Conservation (phyloP, 176 grass and related monocot species). For the Avena sativa region DNA sequence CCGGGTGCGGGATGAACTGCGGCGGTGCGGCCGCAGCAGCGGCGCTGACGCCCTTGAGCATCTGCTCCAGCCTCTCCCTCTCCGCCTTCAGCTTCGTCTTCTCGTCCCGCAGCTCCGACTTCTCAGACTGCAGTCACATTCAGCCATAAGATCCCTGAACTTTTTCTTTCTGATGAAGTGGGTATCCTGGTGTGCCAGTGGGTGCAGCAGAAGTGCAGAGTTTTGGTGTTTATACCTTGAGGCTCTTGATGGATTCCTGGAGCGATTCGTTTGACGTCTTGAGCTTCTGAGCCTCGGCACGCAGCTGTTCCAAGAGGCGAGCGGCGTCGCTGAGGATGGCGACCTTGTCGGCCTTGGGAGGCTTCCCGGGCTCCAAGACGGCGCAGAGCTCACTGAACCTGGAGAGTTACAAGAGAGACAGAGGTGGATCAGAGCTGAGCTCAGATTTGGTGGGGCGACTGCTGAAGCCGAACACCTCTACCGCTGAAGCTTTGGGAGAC, state of each 20-base stretch:
- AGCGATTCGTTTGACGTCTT: slow-evolving; percentile 83
- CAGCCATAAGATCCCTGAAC: background rate
- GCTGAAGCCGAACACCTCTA: background rate
- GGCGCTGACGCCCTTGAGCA: slow-evolving; percentile 63
- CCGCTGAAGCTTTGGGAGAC: background rate
- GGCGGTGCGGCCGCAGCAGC: slow-evolving; percentile 42
- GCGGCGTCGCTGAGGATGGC: slow-evolving; percentile 75
- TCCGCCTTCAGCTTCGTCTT: slow-evolving; percentile 85
- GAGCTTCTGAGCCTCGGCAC: slow-evolving; percentile 67
- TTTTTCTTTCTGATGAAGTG: background rate
- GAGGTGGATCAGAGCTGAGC: background rate
- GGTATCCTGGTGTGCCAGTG: background rate
- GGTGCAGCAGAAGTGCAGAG: background rate
- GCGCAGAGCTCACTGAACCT: slow-evolving; percentile 93
- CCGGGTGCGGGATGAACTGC: slow-evolving; percentile 63
- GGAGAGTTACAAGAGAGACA: slow-evolving; percentile 22
- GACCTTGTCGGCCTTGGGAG: slow-evolving; percentile 83
- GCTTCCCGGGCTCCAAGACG: slow-evolving; percentile 84
- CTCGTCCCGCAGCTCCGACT: slow-evolving; percentile 83
- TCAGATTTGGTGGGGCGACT: background rate
- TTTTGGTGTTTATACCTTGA: slow-evolving; percentile 57
- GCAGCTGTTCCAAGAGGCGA: slow-evolving; percentile 63
- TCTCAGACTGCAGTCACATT: slow-evolving; percentile 63
- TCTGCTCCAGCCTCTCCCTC: slow-evolving; percentile 84
- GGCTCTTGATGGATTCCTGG: slow-evolving; percentile 80